A percentile compares a stretch with the other conserved stretches of the same genome.
phyloP scores from a whole-genome alignment of 2,329 filamentous ascomycete genomes.

The Ustulina deusta region DNA sequence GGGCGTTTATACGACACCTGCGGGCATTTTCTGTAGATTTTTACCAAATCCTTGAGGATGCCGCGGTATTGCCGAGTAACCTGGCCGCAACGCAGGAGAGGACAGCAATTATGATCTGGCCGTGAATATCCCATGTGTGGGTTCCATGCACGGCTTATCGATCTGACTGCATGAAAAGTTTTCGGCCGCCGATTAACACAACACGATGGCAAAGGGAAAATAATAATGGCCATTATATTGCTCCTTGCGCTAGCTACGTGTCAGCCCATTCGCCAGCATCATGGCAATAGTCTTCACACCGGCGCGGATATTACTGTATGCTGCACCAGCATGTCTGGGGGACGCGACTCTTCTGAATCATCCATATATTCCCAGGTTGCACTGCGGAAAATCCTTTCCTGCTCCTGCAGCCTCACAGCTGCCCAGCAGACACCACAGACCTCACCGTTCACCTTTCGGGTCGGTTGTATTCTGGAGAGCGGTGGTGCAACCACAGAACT shows the following conservation, averaged over 20 bases:
- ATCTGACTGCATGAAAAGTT: slow-evolving; percentile 30
- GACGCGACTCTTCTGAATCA: neutral
- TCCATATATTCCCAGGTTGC: neutral
- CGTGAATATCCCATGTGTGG: neutral
- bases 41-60: no score
- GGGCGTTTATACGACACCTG: neutral
- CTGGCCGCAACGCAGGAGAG: neutral
- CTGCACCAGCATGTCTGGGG: neutral
- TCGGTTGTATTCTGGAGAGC: slow-evolving; percentile 12
- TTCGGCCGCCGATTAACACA: neutral
- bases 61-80: neutral
- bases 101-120: neutral
- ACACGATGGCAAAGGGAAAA: neutral
- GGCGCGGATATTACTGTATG: no score
- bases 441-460: no score
- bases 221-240: neutral
- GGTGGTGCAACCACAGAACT: neutral
- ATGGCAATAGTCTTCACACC: neutral
- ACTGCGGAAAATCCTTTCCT: neutral
- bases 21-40: neutral
- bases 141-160: slow-evolving; percentile 17
- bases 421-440: neutral
- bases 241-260: neutral
- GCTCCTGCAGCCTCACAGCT: no score
- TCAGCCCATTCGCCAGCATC: neutral